Evolutionary conservation across 1,284 basidiomycete genomes (phyloP).

Genomic region (Cystobasidium pallidum): DNA sequence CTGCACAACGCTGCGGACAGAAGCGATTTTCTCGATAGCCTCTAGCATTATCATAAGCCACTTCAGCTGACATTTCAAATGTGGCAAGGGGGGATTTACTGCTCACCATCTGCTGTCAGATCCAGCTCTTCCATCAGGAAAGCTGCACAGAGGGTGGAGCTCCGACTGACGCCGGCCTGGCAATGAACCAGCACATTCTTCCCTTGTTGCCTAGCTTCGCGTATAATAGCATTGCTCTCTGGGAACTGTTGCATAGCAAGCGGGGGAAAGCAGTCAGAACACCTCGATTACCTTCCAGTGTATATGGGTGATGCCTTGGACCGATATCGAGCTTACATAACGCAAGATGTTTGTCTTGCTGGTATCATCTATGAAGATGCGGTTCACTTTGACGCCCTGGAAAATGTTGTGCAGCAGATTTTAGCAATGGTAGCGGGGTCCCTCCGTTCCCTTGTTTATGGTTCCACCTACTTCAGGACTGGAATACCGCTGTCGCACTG

Average conservation of each 20-base stretch:
- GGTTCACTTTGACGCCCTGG: constrained; percentile 51
- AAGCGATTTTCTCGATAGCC: constrained; percentile 54
- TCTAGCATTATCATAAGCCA: no score
- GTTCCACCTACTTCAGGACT: constrained; percentile 42
- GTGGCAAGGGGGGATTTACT: no score
- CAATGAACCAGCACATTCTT: constrained; percentile 57
- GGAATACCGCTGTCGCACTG: constrained; percentile 51
- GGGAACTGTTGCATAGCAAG: constrained; percentile 52
- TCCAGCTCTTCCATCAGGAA: constrained; percentile 56
- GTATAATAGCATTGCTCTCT: constrained; percentile 53
- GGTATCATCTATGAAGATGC: constrained; percentile 56
- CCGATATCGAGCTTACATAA: constrained; percentile 10
- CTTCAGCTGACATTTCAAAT: no score
- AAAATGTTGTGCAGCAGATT: no score
- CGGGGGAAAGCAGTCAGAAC: not conserved
- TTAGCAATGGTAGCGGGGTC: no score
- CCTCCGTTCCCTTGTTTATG: constrained; percentile 37
- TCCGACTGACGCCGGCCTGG: constrained; percentile 57
- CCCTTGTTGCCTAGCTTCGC: constrained; percentile 48
- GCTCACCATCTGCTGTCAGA: constrained; percentile 49
- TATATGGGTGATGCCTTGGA: not conserved
- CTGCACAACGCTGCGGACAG: constrained; percentile 52
- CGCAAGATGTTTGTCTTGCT: constrained; percentile 55
- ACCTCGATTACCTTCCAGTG: not conserved
- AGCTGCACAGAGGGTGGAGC: constrained; percentile 55